Evolutionary conservation across 352 stramenopile species (phyloP).

Genomic region (Phytophthora syringae): DNA sequence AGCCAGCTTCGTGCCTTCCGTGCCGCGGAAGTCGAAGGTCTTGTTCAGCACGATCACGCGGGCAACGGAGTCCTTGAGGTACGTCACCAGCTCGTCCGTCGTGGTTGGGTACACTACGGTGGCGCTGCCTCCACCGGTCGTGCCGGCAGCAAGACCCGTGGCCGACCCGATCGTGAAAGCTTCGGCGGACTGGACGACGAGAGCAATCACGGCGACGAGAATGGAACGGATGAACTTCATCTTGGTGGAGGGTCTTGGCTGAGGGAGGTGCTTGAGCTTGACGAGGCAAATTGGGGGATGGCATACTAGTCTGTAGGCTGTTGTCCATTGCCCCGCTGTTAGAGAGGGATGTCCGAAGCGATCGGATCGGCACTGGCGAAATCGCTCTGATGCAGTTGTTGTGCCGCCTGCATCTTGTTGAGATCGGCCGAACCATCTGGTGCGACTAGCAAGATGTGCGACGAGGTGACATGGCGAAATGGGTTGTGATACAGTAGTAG

Average conservation of each 20-base stretch:
- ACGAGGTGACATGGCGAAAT: too few relatives aligned
- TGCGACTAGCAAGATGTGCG: too few relatives aligned
- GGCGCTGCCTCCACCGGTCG: slow-evolving; percentile 35
- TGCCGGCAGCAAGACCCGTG: slow-evolving; percentile 23
- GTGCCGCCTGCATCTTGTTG: too few relatives aligned
- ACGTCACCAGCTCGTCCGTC: slow-evolving; percentile 32
- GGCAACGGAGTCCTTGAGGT: slow-evolving; percentile 21
- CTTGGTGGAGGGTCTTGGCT: not conserved
- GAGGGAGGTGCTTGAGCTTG: not conserved
- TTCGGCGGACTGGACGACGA: not conserved
- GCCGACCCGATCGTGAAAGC: slow-evolving; percentile 18
- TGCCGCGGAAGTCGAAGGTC: slow-evolving; percentile 41
- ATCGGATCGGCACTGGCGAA: too few relatives aligned
- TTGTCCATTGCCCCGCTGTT: too few relatives aligned
- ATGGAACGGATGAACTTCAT: too few relatives aligned
- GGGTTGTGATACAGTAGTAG: too few relatives aligned
- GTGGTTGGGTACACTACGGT: slow-evolving; percentile 29
- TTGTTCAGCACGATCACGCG: slow-evolving; percentile 44
- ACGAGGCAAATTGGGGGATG: slow-evolving; percentile 20
- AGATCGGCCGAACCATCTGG: too few relatives aligned
- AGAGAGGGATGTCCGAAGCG: too few relatives aligned
- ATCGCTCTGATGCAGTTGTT: too few relatives aligned
- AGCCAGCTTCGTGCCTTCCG: slow-evolving; percentile 38
- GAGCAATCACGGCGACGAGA: not conserved
- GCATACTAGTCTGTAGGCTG: too few relatives aligned